Evolutionary conservation across 139 green algal species (phyloP).

Genomic region (Chlorella vulgaris): DNA sequence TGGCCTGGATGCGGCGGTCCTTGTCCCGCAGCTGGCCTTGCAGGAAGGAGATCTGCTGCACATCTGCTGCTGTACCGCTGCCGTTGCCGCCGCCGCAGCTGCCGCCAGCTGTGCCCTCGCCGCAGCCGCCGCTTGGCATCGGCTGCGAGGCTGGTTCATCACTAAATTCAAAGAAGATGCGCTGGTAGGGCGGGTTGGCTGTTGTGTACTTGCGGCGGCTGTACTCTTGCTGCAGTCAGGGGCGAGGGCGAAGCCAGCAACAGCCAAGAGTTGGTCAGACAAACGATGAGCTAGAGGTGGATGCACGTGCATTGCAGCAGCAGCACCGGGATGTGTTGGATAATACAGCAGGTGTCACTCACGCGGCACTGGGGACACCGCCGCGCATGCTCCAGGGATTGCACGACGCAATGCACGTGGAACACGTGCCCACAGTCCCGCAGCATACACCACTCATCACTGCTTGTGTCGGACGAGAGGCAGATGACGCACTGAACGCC

Average conservation of each 20-base stretch:
- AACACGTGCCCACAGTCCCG: constrained; percentile 43
- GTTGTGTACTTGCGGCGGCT: neutral
- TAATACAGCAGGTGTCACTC: neutral
- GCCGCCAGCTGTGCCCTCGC: neutral
- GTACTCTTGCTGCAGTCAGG: constrained; percentile 11
- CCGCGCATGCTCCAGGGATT: constrained; percentile 11
- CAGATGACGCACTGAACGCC: constrained; percentile 35
- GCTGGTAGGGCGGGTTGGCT: constrained; percentile 8
- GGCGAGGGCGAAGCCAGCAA: neutral
- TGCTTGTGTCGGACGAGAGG: constrained; percentile 23
- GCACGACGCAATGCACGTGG: constrained; percentile 30
- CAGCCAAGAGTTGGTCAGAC: neutral
- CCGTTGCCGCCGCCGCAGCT: neutral
- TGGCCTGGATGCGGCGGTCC: constrained; percentile 27
- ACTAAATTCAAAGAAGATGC: constrained; percentile 33
- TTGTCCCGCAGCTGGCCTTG: constrained; percentile 30
- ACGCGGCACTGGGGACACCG: constrained; percentile 36
- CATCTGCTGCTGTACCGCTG: neutral
- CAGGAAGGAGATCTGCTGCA: constrained; percentile 20
- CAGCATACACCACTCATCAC: constrained; percentile 21
- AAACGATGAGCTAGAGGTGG: neutral
- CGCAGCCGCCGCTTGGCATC: neutral
- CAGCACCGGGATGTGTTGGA: too few relatives aligned
- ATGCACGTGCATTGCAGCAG: neutral
- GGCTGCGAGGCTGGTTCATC: neutral